Evolutionary conservation across 257 asterid species (phyloP), one percentile per base, ranked within the genome.

Genomic region (Scutellaria galericulata): DNA sequence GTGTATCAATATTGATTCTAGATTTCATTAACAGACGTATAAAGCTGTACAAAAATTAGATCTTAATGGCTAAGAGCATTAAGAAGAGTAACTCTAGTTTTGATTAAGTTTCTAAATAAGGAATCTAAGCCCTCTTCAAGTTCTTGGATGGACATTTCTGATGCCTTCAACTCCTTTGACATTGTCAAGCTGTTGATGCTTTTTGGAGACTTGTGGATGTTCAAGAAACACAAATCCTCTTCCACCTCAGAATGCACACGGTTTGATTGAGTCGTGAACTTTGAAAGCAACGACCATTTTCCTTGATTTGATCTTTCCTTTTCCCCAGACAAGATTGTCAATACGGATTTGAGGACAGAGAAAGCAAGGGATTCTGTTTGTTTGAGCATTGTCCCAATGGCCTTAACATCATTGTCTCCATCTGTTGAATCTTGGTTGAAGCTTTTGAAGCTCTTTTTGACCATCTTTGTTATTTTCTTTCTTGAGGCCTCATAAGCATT

Each of bases 41-140:
- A 55, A 55, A 13, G 13, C 55, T 12, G 6, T 50, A 45, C 12
- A 45, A 45, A 24, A 24, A 24, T 45, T 45, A 7, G 12, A 14
- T 7, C 3, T 9, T 59, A 59, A 57, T 57, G 44, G 64, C 64
- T 57, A 24, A 57, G 42, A 57, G 12, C 60, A 60, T 79, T 82
- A 7, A 82, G 86, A 68, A 79, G 78, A 37, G 82, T 73, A 58
- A 76, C 84, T 54, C 84, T 54, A 35, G 78, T 82, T 73, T 69
- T 79, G 18, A 82, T 64, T 47, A 79, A 50, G 51, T 70, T 68
- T 53, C 52, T 76, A 48, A 67, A 79, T 10, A 82, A 74, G 24
- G 73, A 58, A 53, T 81, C 81, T 2, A 78, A n/a, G 45, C 64
- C 83, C 12, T 70, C 77, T 56, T 80, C 78, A 8, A 83, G 7